Evolutionary conservation across 768 basidiomycete genomes (phyloP).

Genomic region (Artomyces pyxidatus): DNA sequence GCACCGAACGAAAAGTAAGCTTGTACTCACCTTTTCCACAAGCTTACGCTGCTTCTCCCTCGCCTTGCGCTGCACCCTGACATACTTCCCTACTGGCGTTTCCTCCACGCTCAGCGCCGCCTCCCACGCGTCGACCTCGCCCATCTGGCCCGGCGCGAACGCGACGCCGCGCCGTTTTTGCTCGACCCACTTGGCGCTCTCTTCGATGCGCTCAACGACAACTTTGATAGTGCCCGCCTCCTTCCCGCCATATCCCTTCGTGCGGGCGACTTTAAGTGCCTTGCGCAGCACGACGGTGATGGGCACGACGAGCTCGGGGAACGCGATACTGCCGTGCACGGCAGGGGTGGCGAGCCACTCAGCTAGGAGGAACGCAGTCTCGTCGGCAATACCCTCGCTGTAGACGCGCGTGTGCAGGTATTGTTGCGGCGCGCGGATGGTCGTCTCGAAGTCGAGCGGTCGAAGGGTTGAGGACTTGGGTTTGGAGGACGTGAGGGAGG

Average conservation of each 20-base stretch:
- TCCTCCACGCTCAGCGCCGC: slow-evolving; percentile 49
- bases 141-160: slow-evolving; percentile 68
- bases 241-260: slow-evolving; percentile 34
- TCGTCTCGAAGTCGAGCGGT: slow-evolving; percentile 82
- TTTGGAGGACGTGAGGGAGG: slow-evolving; percentile 59
- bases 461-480: slow-evolving; percentile 81
- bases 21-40: slow-evolving; percentile 57
- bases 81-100: slow-evolving; percentile 74
- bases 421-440: slow-evolving; percentile 80
- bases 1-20: background rate
- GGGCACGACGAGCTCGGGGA: slow-evolving; percentile 88
- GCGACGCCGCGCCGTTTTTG: slow-evolving; percentile 55
- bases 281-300: slow-evolving; percentile 65
- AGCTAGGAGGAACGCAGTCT: slow-evolving; percentile 66
- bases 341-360: slow-evolving; percentile 70
- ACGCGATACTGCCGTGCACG: slow-evolving; percentile 81
- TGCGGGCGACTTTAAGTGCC: slow-evolving; percentile 55
- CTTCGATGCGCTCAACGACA: slow-evolving; percentile 82
- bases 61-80: slow-evolving; percentile 73
- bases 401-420: slow-evolving; percentile 87
- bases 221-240: slow-evolving; percentile 60
- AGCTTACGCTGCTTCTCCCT: slow-evolving; percentile 65
- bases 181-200: slow-evolving; percentile 74
- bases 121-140: slow-evolving; percentile 72
- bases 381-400: slow-evolving; percentile 75